phyloP scores from a whole-genome alignment of 352 stramenopile genomes.

The Globisporangium iwayamae region DNA sequence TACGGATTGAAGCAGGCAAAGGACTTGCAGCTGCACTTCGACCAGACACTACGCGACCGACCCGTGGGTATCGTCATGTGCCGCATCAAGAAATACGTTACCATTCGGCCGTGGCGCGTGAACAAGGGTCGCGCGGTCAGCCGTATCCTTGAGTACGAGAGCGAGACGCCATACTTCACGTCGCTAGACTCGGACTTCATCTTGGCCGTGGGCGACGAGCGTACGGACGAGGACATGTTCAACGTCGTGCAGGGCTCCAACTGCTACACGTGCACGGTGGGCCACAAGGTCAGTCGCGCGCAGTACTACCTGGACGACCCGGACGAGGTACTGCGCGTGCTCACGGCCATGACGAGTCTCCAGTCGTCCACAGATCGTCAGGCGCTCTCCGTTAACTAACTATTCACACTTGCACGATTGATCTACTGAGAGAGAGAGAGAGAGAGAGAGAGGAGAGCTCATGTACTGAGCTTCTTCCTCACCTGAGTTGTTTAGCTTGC shows the following conservation, averaged over 20 bases:
- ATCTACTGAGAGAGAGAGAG: not conserved
- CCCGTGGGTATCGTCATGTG: constrained; percentile 86
- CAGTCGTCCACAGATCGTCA: constrained; percentile 29
- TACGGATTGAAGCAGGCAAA: constrained; percentile 87
- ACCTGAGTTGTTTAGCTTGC: not conserved
- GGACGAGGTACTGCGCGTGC: constrained; percentile 70
- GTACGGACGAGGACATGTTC: constrained; percentile 90
- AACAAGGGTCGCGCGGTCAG: constrained; percentile 86
- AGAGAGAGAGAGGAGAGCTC: not conserved
- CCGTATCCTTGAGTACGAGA: constrained; percentile 81
- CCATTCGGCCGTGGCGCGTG: constrained; percentile 79
- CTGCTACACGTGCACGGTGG: constrained; percentile 86
- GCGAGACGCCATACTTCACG: constrained; percentile 70
- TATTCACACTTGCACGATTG: not conserved
- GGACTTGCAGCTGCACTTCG: constrained; percentile 87
- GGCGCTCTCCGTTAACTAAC: constrained; percentile 13
- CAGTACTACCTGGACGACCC: constrained; percentile 81
- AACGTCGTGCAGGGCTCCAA: constrained; percentile 87
- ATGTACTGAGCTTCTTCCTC: not conserved
- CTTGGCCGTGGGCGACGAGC: constrained; percentile 78
- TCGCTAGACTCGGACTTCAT: constrained; percentile 85
- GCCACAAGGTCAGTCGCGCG: constrained; percentile 84
- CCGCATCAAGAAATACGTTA: constrained; percentile 88
- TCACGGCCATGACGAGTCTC: constrained; percentile 68
- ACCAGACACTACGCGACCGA: constrained; percentile 85